Conservation (phyloP, 148 eudicot species). For the Talinum fruticosum region DNA sequence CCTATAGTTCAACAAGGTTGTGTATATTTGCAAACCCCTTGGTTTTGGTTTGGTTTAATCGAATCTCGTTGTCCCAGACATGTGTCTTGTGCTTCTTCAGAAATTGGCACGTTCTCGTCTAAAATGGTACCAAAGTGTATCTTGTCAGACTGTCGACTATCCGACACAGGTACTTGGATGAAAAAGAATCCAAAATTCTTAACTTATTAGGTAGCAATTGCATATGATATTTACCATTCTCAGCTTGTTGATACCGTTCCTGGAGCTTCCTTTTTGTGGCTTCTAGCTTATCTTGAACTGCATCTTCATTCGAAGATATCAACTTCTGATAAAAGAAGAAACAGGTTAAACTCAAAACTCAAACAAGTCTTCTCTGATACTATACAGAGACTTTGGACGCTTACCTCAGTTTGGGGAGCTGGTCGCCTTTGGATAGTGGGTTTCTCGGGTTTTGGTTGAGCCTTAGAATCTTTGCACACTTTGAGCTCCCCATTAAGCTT, state of each 20-base stretch:
- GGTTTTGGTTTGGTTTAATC: neutral
- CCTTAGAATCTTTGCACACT: conserved; percentile 30
- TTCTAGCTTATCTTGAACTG: conserved; percentile 52
- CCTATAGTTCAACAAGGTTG: neutral
- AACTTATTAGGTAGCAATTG: neutral
- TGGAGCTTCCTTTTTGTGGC: conserved; percentile 89
- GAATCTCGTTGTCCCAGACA: neutral
- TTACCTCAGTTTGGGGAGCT: conserved; percentile 52
- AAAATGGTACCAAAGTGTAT: neutral
- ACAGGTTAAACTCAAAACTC: conserved; percentile 3
- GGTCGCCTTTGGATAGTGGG: conserved; percentile 47
- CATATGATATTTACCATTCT: conserved; percentile 50
- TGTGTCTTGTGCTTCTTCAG: neutral
- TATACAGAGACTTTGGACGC: neutral
- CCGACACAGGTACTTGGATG: neutral
- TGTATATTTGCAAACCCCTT: neutral
- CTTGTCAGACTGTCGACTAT: neutral
- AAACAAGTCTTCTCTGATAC: neutral
- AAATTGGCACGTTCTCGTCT: neutral
- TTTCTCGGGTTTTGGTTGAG: conserved; percentile 46
- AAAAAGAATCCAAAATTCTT: neutral
- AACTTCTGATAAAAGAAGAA: conserved; percentile 31
- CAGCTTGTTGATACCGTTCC: conserved; percentile 82
- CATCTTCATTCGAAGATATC: conserved; percentile 38
- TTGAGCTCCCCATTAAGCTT: conserved; percentile 39